Evolutionary conservation across 768 basidiomycete species (phyloP), one percentile per base, ranked within the genome.

Genomic region (Clathrus columnatus): DNA sequence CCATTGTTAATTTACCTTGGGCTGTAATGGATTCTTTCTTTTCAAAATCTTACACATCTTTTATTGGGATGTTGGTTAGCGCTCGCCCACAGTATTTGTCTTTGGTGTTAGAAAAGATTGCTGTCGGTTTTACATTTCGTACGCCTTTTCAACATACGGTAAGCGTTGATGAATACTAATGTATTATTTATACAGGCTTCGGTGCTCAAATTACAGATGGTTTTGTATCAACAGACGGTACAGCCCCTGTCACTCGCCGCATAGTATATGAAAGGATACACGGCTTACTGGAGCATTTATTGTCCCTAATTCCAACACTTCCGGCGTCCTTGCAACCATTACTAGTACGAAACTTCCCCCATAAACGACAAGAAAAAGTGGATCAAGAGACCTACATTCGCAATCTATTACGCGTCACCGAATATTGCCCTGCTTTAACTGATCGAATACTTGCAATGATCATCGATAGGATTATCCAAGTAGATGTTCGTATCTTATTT

Each of bases 381-480:
- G 73, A 82, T 0, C 93, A 97, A 61, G 79, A 85, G 2, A 90
- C 91, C 0, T 99, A 92, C 64, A 89, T 97, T 60, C 83, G 90
- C 45, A 99, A 99, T 66, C 68, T 92, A 16, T 77, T 98, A 5
- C 80, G 81, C 29, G 71, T 97, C 32, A 84, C 85, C 0, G 79
- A 82, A 30, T 98, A 96, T 66, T 97, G 94, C 64, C 83, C 90
- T 0, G 93, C 91, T 65, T 73, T 97, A 20, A 73, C 81, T 1
- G 92, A 93, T 59, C 84, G 83, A 61, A 83, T 97, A 42, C 72
- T 97, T 29, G 85, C 84, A 2, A 84, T 85, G 0, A 89, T 97
- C 29, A 79, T 99, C 21, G 93, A 96, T 68, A 83, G 92, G n/a
- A 87, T 92, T 26, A 84, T 98, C 28, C 85, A 94, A 69, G 93